Evolutionary conservation across 2,329 filamentous ascomycete genomes (phyloP), one percentile per base, ranked within the genome.

Genomic region (Epichloe baconii): DNA sequence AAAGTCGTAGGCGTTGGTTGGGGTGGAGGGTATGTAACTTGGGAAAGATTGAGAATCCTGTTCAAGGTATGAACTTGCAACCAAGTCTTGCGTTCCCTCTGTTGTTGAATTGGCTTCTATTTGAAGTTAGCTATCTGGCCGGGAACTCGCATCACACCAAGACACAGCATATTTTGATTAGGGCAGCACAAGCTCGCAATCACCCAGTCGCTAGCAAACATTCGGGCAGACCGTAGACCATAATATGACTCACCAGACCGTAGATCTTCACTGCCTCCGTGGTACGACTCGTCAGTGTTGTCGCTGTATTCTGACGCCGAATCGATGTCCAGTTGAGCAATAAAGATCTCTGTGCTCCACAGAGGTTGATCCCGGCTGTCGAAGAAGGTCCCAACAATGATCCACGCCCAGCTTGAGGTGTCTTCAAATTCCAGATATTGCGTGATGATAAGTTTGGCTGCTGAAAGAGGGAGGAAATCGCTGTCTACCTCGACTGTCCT

Each of bases 351-450:
- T 0, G 65, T 71, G 44, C 72, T 74, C 72, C 73, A 77, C 40
- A 77, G 52, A 4, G 67, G 59, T 36, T 60, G 62, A 42, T 68
- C 66, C 10, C 67, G 50, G 1, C 55, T 50, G 62, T 77, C 71
- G 60, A 72, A 75, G 49, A 76, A 77, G 1, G 68, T 68, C 0
- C 67, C 73, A 14, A 74, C 64, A 21, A 74, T 64, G 45, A 77
- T 64, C 67, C 68, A 75, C 15, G 69, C 72, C 70, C 71, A 76
- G 52, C 58, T 66, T 0, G 60, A 62, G 3, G 61, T 58, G 23
- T 64, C 59, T 2, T 58, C 61, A 15, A 62, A 53, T 48, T 66
- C 57, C 44, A 72, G 57, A 50, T 69, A 63, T 56, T 75, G 72
- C 17, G 68, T 72, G 47, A 76, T 65, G 55, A 71, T 56, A 31